A percentile compares a stretch with the other conserved stretches of the same genome.
Evolutionary conservation across 257 asterid genomes (phyloP).

Genomic region (Solanum sparsipilum): DNA sequence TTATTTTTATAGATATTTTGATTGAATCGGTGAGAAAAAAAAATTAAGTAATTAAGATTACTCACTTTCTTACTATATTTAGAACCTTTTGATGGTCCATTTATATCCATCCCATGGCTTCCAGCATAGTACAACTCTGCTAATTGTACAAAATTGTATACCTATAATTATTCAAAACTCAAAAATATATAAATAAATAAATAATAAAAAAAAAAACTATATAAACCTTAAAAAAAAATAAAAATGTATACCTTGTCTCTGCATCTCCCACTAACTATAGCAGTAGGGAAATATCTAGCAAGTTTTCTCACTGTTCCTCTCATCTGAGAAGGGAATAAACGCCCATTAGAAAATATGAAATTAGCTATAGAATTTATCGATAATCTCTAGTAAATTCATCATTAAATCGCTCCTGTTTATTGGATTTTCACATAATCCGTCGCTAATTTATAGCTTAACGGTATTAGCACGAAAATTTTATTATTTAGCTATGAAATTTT

Average conservation of each 20-base stretch:
- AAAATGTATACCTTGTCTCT: conserved; percentile 52
- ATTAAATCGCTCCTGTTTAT: too few relatives aligned
- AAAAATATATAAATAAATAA: background rate
- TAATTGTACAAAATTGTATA: conserved; percentile 69
- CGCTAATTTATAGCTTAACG: background rate
- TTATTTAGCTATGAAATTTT: background rate
- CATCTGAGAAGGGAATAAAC: conserved; percentile 35
- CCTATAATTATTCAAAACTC: conserved; percentile 17
- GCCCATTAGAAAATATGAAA: background rate
- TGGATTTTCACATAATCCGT: too few relatives aligned
- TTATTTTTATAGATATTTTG: too few relatives aligned
- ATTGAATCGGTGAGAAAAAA: background rate
- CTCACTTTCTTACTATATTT: conserved; percentile 47
- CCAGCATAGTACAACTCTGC: conserved; percentile 97
- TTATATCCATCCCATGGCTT: conserved; percentile 99
- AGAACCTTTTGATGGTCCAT: conserved; percentile 89
- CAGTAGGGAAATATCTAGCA: conserved; percentile 68
- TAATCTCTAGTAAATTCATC: background rate
- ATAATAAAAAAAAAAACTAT: background rate
- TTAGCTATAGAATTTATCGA: background rate
- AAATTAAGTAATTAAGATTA: background rate
- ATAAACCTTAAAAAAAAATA: background rate
- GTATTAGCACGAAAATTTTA: background rate
- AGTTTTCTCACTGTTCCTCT: conserved; percentile 66
- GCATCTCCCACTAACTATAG: conserved; percentile 80